Conservation (phyloP, 768 basidiomycete genomes). For the Boletus speciosus region DNA sequence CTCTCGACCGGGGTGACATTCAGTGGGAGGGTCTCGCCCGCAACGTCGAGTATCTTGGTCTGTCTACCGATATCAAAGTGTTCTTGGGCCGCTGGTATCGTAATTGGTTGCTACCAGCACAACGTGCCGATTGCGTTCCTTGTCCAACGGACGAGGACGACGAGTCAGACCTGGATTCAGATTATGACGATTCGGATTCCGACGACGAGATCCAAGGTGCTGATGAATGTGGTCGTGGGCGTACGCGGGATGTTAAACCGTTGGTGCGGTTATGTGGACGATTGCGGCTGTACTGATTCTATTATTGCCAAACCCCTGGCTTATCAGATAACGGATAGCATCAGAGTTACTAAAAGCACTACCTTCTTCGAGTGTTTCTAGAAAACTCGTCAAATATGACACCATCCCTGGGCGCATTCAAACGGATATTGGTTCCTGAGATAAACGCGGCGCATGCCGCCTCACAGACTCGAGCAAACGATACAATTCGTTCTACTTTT, state of each 20-base stretch:
- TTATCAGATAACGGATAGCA: too few species aligned
- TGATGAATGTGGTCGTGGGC: slow-evolving; percentile 39
- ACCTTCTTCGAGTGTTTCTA: background rate
- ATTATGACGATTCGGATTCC: slow-evolving; percentile 23
- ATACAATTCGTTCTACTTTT: slow-evolving; percentile 5
- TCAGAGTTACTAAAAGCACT: too few species aligned
- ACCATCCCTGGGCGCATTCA: background rate
- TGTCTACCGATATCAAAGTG: slow-evolving; percentile 70
- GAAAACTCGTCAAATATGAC: slow-evolving; percentile 4
- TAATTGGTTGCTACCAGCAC: slow-evolving; percentile 48
- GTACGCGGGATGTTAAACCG: slow-evolving; percentile 39
- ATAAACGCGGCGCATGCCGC: slow-evolving; percentile 1
- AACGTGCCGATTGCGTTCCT: slow-evolving; percentile 21
- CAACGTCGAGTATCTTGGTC: slow-evolving; percentile 85
- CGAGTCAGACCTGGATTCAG: slow-evolving; percentile 33
- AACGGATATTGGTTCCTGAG: slow-evolving; percentile 7
- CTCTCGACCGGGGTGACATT: slow-evolving; percentile 59
- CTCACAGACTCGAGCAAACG: slow-evolving; percentile 1
- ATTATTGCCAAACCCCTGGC: background rate
- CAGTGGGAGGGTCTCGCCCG: slow-evolving; percentile 86
- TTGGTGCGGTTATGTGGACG: slow-evolving; percentile 33
- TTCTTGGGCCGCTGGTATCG: slow-evolving; percentile 76
- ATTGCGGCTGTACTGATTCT: slow-evolving; percentile 11
- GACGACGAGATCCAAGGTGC: slow-evolving; percentile 37
- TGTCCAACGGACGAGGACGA: slow-evolving; percentile 34